Percentiles rank a stretch among this genome's conserved stretches.
Evolutionary conservation across 257 asterid genomes (phyloP).

Genomic region (Penstemon newberryi): DNA sequence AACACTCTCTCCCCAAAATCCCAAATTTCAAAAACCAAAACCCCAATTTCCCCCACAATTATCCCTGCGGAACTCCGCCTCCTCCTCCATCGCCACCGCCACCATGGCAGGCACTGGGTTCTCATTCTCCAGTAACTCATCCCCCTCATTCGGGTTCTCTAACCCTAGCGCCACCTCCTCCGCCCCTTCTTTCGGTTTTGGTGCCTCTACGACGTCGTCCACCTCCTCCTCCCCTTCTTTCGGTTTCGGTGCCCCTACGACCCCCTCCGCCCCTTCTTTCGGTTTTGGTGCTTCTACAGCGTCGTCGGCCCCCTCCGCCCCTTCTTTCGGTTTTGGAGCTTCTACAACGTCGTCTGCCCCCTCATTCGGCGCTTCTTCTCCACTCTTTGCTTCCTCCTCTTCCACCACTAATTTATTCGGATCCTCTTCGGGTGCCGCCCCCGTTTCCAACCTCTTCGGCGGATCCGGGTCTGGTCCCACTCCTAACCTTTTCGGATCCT

Average conservation of each 20-base stretch:
- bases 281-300: no score
- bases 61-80: constrained; percentile 7
- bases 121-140: constrained; percentile 37
- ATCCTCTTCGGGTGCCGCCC: constrained; percentile 31
- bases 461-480: constrained; percentile 24
- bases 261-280: constrained; percentile 20
- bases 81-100: not conserved
- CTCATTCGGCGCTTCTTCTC: not conserved
- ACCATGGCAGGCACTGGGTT: constrained; percentile 59
- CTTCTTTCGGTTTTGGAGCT: not conserved
- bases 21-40: constrained; percentile 6
- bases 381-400: constrained; percentile 5
- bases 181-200: constrained; percentile 45
- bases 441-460: constrained; percentile 26
- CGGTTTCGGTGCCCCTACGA: constrained; percentile 40
- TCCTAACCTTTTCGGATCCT: constrained; percentile 26
- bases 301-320: not conserved
- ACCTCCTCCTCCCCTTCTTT: constrained; percentile 42
- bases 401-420: constrained; percentile 34
- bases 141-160: constrained; percentile 37
- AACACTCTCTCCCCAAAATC: constrained; percentile 4
- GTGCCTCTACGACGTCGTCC: constrained; percentile 26
- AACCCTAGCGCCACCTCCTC: constrained; percentile 48
- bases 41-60: constrained; percentile 24
- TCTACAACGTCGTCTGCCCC: not conserved